A percentile compares a stretch with the other conserved stretches of the same genome.
Evolutionary conservation across 352 stramenopile species (phyloP).

Genomic region (Globisporangium abappressorium): DNA sequence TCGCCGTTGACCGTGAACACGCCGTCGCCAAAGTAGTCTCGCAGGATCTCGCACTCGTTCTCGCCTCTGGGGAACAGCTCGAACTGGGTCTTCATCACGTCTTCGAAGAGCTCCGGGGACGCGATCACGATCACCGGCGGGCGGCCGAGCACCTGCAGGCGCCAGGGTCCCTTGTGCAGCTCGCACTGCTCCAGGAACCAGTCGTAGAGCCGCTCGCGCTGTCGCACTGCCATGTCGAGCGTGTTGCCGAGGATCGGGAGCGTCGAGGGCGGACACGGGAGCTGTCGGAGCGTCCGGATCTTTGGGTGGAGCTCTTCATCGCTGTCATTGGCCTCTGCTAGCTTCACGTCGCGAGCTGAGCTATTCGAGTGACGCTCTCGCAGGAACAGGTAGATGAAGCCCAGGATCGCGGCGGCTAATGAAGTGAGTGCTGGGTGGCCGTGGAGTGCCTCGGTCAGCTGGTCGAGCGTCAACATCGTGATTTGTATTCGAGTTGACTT

Average conservation of each 20-base stretch:
- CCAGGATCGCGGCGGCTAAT: background rate
- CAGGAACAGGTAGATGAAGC: background rate
- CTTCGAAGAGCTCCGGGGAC: conserved; percentile 43
- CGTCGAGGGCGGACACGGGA: conserved; percentile 39
- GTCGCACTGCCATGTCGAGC: conserved; percentile 39
- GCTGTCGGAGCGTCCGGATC: conserved; percentile 16
- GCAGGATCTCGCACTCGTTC: conserved; percentile 28
- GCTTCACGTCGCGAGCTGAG: background rate
- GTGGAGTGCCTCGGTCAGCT: background rate
- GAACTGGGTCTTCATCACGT: conserved; percentile 68
- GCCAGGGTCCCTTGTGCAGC: conserved; percentile 41
- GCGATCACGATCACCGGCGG: conserved; percentile 41
- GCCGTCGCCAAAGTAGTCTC: conserved; percentile 72
- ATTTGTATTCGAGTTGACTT: too few species aligned
- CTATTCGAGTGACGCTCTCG: background rate
- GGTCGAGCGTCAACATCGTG: conserved; percentile 4
- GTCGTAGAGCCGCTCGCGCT: conserved; percentile 53
- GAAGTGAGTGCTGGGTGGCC: background rate
- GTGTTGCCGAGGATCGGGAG: conserved; percentile 57
- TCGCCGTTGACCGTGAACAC: conserved; percentile 74
- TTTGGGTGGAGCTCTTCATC: background rate
- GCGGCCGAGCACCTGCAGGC: conserved; percentile 31
- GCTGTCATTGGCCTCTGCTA: background rate
- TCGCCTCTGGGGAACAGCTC: conserved; percentile 73
- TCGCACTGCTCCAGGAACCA: conserved; percentile 57